phyloP scores from a whole-genome alignment of 2,329 filamentous ascomycete genomes.

The Neopestalotiopsis clavispora region DNA sequence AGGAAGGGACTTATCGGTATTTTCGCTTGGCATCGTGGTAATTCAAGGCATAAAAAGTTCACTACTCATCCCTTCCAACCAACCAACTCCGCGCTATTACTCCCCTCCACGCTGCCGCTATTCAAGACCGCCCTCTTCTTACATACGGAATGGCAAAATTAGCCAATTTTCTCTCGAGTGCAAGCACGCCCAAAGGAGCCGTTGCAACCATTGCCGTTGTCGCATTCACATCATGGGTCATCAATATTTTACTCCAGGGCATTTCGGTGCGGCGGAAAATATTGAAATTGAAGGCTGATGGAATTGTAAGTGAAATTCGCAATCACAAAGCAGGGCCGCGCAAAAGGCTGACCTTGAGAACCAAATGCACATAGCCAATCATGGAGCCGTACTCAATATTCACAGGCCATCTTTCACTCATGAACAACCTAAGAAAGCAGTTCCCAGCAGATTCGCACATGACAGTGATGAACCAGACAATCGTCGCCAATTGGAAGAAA shows the following conservation, averaged over 20 bases:
- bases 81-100: too few species aligned
- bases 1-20: too few species aligned
- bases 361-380: neutral
- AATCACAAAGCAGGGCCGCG: neutral
- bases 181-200: neutral
- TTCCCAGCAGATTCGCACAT: conserved; percentile 16
- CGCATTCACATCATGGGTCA: neutral
- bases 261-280: neutral
- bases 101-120: too few species aligned
- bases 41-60: too few species aligned
- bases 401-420: conserved; percentile 6
- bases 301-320: neutral
- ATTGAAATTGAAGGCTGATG: neutral
- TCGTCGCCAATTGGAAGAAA: conserved; percentile 19
- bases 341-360: neutral
- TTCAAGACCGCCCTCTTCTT: too few species aligned
- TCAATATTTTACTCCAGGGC: neutral
- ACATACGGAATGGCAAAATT: too few species aligned
- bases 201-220: neutral
- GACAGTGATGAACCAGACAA: conserved; percentile 10
- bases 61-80: too few species aligned
- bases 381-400: neutral
- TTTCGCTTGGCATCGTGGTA: too few species aligned
- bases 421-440: neutral
- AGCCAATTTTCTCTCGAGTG: too few species aligned